Evolutionary conservation across 257 asterid genomes (phyloP).

Genomic region (Linderniella brevidens): DNA sequence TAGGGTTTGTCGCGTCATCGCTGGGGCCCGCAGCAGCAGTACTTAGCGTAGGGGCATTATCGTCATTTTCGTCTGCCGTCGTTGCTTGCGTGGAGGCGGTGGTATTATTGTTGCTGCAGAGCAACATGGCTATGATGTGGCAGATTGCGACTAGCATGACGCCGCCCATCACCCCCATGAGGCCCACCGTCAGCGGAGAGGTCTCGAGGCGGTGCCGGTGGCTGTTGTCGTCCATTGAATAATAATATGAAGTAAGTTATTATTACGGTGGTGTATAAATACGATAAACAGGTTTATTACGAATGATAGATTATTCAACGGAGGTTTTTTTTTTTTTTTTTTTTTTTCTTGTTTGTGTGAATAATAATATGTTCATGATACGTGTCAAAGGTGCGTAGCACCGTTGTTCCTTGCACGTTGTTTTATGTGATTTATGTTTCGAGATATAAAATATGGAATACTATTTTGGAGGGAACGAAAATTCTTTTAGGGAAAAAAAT

Average conservation of each 20-base stretch:
- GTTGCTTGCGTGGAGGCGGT: not conserved
- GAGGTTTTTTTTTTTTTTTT: too few species aligned
- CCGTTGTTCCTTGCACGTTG: too few species aligned
- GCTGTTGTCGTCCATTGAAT: constrained; percentile 12
- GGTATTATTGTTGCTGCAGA: constrained; percentile 1
- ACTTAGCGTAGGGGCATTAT: not conserved
- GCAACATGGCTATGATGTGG: constrained; percentile 16
- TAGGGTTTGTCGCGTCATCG: too few species aligned
- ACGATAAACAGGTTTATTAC: not conserved
- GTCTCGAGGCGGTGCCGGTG: constrained; percentile 12
- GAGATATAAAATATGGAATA: too few species aligned
- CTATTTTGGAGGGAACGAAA: too few species aligned
- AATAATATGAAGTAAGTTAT: constrained; percentile 2
- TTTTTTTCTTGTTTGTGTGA: too few species aligned
- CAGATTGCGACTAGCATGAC: constrained; percentile 27
- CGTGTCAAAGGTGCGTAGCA: too few species aligned
- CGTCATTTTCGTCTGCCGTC: not conserved
- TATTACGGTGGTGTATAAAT: too few species aligned
- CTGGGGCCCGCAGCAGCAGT: constrained; percentile 4
- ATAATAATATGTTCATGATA: too few species aligned
- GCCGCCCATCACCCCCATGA: constrained; percentile 43
- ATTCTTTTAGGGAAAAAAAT: too few species aligned
- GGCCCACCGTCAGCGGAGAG: constrained; percentile 31
- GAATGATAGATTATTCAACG: too few species aligned
- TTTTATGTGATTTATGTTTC: too few species aligned